A percentile compares a stretch with the other conserved stretches of the same genome.
These are phyloP conservation scores for Meyerozyma carpophila DNA, from an alignment of 1,139 yeast genomes.

Conservation along the genomic window DNA sequence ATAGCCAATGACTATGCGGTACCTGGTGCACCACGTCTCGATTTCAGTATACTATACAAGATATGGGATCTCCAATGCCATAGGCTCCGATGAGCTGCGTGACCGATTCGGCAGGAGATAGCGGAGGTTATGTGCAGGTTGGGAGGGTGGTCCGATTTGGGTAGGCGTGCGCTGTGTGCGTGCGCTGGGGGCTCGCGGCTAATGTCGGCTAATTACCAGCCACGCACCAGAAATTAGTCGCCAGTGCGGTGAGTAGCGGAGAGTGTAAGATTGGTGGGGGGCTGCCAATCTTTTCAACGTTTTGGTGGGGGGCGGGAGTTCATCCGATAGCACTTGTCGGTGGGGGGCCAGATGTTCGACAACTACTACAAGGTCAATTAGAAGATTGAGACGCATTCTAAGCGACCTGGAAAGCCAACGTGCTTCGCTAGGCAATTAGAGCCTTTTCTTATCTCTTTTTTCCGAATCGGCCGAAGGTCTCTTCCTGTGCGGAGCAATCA, in stretches of 20 bases:
- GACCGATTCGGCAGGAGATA: background rate
- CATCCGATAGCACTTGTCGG: background rate
- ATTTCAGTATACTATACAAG: too few relatives aligned
- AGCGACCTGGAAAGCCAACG: too few relatives aligned
- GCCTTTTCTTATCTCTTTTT: background rate
- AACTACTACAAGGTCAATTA: too few relatives aligned
- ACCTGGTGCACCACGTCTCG: background rate
- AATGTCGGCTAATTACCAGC: too few relatives aligned
- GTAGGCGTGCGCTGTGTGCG: background rate
- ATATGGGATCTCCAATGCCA: background rate
- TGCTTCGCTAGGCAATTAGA: too few relatives aligned
- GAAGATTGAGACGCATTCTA: too few relatives aligned
- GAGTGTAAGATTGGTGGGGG: background rate
- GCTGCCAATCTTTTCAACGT: background rate
- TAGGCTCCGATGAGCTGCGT: background rate
- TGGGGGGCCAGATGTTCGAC: background rate
- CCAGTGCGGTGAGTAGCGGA: too few relatives aligned
- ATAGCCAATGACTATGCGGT: background rate
- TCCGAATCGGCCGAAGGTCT: background rate
- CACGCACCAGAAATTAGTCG: too few relatives aligned
- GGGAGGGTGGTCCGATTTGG: background rate
- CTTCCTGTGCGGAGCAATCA: background rate
- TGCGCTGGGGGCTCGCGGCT: background rate
- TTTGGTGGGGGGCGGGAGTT: background rate
- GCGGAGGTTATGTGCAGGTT: background rate